Evolutionary conservation across 805 yeast species (phyloP).

Genomic region (Starmera pachycereana): DNA sequence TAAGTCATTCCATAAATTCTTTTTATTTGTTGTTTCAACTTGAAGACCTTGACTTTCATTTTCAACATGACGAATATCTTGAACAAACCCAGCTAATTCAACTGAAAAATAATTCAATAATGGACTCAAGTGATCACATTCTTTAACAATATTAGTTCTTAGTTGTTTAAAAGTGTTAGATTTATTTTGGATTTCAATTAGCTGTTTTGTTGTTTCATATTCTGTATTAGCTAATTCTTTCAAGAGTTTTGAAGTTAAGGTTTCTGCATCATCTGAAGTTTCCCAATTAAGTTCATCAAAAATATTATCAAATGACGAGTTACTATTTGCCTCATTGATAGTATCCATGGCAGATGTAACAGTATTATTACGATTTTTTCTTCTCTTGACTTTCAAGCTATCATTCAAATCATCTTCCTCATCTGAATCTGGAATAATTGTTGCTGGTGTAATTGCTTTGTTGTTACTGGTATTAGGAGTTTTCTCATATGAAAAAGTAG

Average conservation of each 20-base stretch:
- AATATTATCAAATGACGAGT: conserved; percentile 43
- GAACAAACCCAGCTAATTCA: conserved; percentile 52
- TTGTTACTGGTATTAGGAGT: no score
- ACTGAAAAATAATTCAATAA: conserved; percentile 45
- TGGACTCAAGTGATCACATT: conserved; percentile 47
- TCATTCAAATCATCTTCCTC: conserved; percentile 12
- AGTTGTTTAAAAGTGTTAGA: conserved; percentile 32
- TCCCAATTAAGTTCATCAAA: conserved; percentile 76
- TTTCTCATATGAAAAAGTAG: no score
- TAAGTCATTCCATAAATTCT: conserved; percentile 60
- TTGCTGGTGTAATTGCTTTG: conserved; percentile 7
- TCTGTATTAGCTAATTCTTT: conserved; percentile 53
- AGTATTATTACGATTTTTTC: conserved; percentile 16
- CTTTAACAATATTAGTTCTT: conserved; percentile 33
- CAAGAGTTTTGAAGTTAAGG: conserved; percentile 45
- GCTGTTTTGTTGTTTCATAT: conserved; percentile 46
- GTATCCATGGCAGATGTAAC: conserved; percentile 24
- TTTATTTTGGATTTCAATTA: conserved; percentile 38
- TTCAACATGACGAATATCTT: conserved; percentile 64
- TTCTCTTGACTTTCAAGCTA: conserved; percentile 4
- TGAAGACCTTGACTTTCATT: conserved; percentile 73
- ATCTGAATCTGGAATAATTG: conserved; percentile 9
- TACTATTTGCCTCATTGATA: conserved; percentile 8
- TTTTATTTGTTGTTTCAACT: conserved; percentile 73
- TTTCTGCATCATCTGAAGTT: conserved; percentile 50